Percentiles rank a stretch among this genome's conserved stretches.
These are phyloP conservation scores for Apophysomyces elegans DNA, from an alignment of 371 early-diverging fungal species.

Conservation along the genomic window DNA sequence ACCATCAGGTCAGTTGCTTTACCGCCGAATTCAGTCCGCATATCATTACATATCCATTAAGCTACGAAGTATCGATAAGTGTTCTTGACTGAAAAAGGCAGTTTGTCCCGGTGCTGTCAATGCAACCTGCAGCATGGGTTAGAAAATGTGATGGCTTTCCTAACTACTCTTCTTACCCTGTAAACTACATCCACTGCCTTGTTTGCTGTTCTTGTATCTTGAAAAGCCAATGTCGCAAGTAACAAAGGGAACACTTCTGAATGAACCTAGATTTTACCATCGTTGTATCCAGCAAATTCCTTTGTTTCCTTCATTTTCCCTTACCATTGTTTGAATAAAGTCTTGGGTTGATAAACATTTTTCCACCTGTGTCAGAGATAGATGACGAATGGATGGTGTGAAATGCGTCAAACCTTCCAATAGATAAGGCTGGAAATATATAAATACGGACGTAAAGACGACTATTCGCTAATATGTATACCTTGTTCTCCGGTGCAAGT, in stretches of 20 bases:
- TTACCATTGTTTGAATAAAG: constrained; percentile 30
- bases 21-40: background rate
- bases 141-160: background rate
- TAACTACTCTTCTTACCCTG: constrained; percentile 22
- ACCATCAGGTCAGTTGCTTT: constrained; percentile 12
- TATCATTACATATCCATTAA: background rate
- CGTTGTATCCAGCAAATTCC: too few relatives aligned
- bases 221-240: constrained; percentile 44
- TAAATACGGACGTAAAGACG: background rate
- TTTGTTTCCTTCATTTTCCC: background rate
- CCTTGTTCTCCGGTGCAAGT: constrained; percentile 28
- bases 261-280: constrained; percentile 26
- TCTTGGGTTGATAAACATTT: constrained; percentile 39
- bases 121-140: background rate
- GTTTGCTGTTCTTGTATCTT: constrained; percentile 44
- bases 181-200: constrained; percentile 43
- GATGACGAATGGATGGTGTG: constrained; percentile 45
- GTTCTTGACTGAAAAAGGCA: background rate
- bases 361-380: constrained; percentile 46
- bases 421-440: constrained; percentile 33
- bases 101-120: constrained; percentile 1
- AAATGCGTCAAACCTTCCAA: constrained; percentile 50
- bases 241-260: constrained; percentile 45
- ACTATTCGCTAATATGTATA: background rate
- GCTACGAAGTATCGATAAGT: background rate